These are phyloP conservation scores for Diplodia mutila DNA, from an alignment of 2,329 filamentous ascomycete genomes.

Conservation along the genomic window DNA sequence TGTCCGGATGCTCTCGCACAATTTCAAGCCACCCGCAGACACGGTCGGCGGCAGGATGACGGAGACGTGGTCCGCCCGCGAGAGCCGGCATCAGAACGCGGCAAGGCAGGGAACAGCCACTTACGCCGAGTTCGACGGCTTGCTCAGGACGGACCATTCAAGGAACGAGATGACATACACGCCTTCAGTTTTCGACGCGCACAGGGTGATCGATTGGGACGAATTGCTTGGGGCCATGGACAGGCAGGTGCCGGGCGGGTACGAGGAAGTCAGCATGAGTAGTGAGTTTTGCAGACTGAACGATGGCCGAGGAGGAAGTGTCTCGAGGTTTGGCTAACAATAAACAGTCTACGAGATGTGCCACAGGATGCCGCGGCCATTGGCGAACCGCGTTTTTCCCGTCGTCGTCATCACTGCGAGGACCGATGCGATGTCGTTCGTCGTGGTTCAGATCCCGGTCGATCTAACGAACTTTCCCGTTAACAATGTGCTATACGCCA, in stretches of 20 bases:
- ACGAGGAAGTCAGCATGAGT: slow-evolving; percentile 43
- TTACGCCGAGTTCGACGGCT: slow-evolving; percentile 66
- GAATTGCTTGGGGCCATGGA: slow-evolving; percentile 28
- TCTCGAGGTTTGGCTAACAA: background rate
- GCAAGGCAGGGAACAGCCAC: slow-evolving; percentile 52
- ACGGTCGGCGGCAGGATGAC: too few relatives aligned
- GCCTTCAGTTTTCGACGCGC: slow-evolving; percentile 57
- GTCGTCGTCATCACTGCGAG: slow-evolving; percentile 62
- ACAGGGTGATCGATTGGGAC: slow-evolving; percentile 49
- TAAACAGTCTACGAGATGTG: slow-evolving; percentile 63
- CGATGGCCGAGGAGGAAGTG: too few relatives aligned
- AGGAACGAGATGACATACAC: slow-evolving; percentile 63
- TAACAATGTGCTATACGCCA: slow-evolving; percentile 35
- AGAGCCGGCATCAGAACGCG: too few relatives aligned
- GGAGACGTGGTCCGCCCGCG: too few relatives aligned
- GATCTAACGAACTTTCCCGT: slow-evolving; percentile 39
- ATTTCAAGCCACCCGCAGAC: too few relatives aligned
- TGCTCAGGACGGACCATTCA: slow-evolving; percentile 63
- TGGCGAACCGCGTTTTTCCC: slow-evolving; percentile 68
- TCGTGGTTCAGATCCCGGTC: slow-evolving; percentile 46
- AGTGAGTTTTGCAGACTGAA: slow-evolving; percentile 34
- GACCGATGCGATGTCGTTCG: slow-evolving; percentile 31
- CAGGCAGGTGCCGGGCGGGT: slow-evolving; percentile 31
- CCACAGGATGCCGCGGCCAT: slow-evolving; percentile 63
- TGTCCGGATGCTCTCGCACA: too few relatives aligned